A percentile compares a stretch with the other conserved stretches of the same genome.
Evolutionary conservation across 169 alveolate species (phyloP).

Genomic region (Eimeria necatrix): DNA sequence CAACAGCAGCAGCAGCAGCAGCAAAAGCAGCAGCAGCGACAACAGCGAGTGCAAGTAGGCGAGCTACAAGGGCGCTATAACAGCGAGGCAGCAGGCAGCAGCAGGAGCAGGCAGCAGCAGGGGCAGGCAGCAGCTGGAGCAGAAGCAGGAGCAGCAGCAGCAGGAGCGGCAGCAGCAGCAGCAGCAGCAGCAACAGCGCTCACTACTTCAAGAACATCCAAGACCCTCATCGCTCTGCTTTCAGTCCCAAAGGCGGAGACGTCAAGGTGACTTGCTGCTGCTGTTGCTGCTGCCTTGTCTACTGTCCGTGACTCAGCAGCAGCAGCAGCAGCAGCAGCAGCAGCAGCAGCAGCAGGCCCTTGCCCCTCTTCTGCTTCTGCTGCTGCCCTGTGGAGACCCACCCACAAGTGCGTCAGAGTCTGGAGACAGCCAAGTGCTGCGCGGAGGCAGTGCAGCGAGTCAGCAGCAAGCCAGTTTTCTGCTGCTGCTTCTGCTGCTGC

Average conservation of each 20-base stretch:
- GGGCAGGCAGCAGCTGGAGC: background rate
- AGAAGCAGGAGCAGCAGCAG: background rate
- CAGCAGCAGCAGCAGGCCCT: background rate
- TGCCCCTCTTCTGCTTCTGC: slow-evolving; percentile 26
- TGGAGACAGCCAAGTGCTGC: slow-evolving; percentile 10
- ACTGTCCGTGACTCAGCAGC: background rate
- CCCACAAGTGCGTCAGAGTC: background rate
- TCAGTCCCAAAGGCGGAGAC: slow-evolving; percentile 12
- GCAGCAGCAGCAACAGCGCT: slow-evolving; percentile 8
- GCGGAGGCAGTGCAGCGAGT: slow-evolving; percentile 41
- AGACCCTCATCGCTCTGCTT: background rate
- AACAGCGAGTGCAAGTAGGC: background rate
- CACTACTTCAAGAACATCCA: slow-evolving; percentile 35
- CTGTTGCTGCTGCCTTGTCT: background rate
- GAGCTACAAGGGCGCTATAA: background rate
- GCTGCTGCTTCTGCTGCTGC: slow-evolving; percentile 12
- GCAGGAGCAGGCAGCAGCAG: background rate
- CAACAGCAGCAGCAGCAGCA: background rate
- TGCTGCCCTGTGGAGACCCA: slow-evolving; percentile 28
- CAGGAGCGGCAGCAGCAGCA: background rate
- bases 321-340: background rate
- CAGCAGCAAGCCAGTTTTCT: slow-evolving; percentile 51
- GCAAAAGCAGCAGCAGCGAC: background rate
- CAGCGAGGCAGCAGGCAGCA: background rate
- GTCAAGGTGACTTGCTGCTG: background rate